Percentiles rank a stretch among this genome's conserved stretches.
phyloP scores from a whole-genome alignment of 306 rosid species.

The Dryas drummondii region DNA sequence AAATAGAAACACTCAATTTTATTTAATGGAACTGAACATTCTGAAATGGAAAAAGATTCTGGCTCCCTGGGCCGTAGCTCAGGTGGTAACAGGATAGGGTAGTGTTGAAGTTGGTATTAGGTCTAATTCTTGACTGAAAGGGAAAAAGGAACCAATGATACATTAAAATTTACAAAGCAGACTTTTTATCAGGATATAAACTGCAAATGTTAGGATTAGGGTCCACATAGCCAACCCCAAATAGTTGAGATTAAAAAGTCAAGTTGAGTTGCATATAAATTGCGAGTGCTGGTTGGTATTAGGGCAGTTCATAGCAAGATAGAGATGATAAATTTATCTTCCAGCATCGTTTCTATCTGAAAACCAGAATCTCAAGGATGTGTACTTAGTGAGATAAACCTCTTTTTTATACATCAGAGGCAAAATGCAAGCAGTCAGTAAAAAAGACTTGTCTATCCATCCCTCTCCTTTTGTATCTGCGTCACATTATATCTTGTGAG shows the following conservation, averaged over 20 bases:
- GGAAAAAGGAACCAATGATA: not conserved
- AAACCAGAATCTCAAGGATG: not conserved
- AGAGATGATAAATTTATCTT: not conserved
- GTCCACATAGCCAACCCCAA: not conserved
- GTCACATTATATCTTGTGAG: not conserved
- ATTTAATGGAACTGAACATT: not conserved
- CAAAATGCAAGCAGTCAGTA: not conserved
- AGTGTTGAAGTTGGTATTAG: not conserved
- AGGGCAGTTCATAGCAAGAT: not conserved
- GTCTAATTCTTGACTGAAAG: not conserved
- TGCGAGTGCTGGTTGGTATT: not conserved
- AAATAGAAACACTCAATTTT: not conserved
- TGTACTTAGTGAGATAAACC: not conserved
- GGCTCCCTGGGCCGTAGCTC: not conserved
- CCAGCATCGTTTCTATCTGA: not conserved
- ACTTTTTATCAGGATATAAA: not conserved
- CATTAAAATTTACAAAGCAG: not conserved
- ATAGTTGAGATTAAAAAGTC: not conserved
- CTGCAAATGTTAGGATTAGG: not conserved
- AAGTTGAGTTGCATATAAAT: not conserved
- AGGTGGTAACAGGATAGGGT: not conserved
- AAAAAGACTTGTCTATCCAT: not conserved
- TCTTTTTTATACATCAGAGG: not conserved
- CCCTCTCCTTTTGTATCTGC: not conserved
- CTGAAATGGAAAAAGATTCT: not conserved